These are phyloP conservation scores for Clavulina sp. DNA, from an alignment of 768 basidiomycete genomes.

Conservation along the genomic window DNA sequence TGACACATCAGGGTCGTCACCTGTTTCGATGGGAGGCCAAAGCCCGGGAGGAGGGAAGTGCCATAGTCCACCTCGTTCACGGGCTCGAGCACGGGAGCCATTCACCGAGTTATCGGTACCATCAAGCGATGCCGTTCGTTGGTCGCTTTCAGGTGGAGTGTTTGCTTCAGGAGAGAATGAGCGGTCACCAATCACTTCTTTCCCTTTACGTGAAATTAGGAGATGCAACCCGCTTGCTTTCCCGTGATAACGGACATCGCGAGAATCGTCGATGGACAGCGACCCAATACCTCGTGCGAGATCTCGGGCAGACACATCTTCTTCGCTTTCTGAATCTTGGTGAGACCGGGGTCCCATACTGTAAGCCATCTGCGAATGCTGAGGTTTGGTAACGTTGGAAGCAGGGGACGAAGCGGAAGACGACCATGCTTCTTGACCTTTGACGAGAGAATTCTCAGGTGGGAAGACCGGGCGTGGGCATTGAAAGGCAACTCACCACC, in stretches of 20 bases:
- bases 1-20: background rate
- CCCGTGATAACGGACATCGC: constrained; percentile 73
- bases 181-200: constrained; percentile 49
- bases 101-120: too few relatives aligned
- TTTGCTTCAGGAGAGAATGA: too few relatives aligned
- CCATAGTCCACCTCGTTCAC: background rate
- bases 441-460: too few relatives aligned
- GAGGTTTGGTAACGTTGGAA: background rate
- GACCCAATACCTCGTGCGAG: constrained; percentile 65
- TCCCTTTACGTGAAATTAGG: constrained; percentile 44
- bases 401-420: background rate
- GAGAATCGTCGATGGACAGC: constrained; percentile 73
- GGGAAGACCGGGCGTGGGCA: too few relatives aligned
- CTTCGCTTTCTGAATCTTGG: constrained; percentile 21
- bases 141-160: too few relatives aligned
- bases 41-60: constrained; percentile 32
- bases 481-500: too few relatives aligned
- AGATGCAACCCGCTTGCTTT: constrained; percentile 70
- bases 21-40: constrained; percentile 49
- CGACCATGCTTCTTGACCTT: too few relatives aligned
- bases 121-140: too few relatives aligned
- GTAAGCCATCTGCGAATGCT: background rate
- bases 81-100: background rate
- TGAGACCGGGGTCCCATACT: background rate
- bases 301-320: constrained; percentile 21